Evolutionary conservation across 345 rosid species (phyloP), one percentile per base, ranked within the genome.

Genomic region (Murraya koenigii): DNA sequence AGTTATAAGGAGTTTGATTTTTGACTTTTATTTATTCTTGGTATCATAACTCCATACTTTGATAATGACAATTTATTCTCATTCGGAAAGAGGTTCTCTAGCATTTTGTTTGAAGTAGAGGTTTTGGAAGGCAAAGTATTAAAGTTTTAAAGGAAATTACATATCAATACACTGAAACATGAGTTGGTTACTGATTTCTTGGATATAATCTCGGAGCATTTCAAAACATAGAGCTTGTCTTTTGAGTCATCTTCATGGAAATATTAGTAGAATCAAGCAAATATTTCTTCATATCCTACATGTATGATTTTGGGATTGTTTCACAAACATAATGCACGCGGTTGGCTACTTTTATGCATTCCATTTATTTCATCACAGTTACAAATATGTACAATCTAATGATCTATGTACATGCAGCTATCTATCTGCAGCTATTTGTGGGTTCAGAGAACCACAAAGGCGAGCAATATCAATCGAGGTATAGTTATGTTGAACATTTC

Each of bases 391-490:
- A 44, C 54, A 11, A 60, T 41, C n/a, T 3, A 25, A 35, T 76
- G 66, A 15, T 56, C 9, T 58, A 74, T 73, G 36, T 71, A 44
- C 61, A 71, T 81, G 66, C 80, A 88, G 95, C 81, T 91, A 91
- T 49, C 60, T 87, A 66, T 72, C 89, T 25, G 88, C 95, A 58
- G 77, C 87, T 9, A 75, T 89, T 63, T 69, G 70, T 9, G 90
- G 89, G 71, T 87, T 91, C 38, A 76, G 28, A 71, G 95, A 91
- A 83, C 76, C 60, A 54, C 89, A 89, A 62, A 75, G 91, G 47
- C 88, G 95, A 66, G 93, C 95, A 71, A 74, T 89, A 33, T 88
- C 90, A 54, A 87, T 89, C 41, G 91, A 91, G 93, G 93, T 91
- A 65, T 17, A 26, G 36, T 60, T n/a, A 20, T 71, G 22, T 22